Base-by-base conservation (phyloP, 129 eudicot species). In the Flaveria sonorensis region DNA sequence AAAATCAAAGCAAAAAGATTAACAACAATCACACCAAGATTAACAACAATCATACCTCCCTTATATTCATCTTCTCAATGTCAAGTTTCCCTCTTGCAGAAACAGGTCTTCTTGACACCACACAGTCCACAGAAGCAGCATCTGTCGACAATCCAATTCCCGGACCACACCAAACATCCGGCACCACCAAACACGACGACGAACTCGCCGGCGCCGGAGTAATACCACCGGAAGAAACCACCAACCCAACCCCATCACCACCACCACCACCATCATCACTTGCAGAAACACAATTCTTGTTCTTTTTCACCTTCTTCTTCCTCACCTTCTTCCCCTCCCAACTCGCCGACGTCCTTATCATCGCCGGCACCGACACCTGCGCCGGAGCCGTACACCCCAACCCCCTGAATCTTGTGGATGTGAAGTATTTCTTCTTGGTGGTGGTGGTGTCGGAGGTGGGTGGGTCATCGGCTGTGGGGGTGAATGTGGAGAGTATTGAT, bases 81-180 rank as follows among this genome's bases (percentile, higher is more conserved):
- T 89, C 96, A 75, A 87, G 71, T 80, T 86, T 89, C 36, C 84
- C 88, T 78, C 98, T 88, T 11, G 70, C 81, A 70, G 94, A 84
- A 74, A 77, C 78, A 39, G 87, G 85, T 55, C 96, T 86, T 67
- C 85, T 82, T 42, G 98, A 77, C 19, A 87, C 87, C 68, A 88
- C 98, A 87, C 87, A 90, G 79, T 88, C 92, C 32, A 86, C 93
- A 79, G 87, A 84, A 47, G 85, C 92, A 79, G 88, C 92, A 87
- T 84, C 97, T 56, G 86, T 80, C 19, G 84, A 75, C 7, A 88
- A 72, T 71, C 94, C 96, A 68, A 83, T 88, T 21, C 94, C 92
- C 16, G 96, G 92, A 11, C 92, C 97, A 88, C 98, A 94, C 93
- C 96, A 94, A 60, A 91, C 96, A 86, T 94, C 98, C 30, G 96